Conservation (phyloP, 805 yeast genomes). For the Wickerhamomyces hampshirensis region DNA sequence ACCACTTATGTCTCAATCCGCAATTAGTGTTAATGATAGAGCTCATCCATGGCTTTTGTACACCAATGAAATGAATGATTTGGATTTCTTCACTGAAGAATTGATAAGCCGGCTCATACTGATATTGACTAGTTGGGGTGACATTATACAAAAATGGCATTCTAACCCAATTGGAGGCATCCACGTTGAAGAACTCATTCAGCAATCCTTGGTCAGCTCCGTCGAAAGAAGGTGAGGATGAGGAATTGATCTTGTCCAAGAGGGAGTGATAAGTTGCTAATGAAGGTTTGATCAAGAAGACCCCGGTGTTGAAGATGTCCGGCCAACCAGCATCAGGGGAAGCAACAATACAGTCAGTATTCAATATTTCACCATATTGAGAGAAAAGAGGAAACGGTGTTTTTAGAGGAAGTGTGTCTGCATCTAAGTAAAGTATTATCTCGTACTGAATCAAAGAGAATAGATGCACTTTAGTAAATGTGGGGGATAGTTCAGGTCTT, state of each 20-base stretch:
- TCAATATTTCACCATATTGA: constrained; percentile 14
- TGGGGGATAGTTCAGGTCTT: constrained; percentile 48
- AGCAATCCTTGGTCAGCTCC: constrained; percentile 87
- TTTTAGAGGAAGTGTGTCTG: constrained; percentile 51
- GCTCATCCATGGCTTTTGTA: constrained; percentile 49
- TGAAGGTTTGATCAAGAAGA: constrained; percentile 53
- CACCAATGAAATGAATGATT: constrained; percentile 65
- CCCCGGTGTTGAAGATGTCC: constrained; percentile 75
- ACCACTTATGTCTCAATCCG: constrained; percentile 21
- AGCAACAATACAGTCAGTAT: constrained; percentile 29
- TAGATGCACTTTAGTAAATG: constrained; percentile 45
- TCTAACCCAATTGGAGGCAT: constrained; percentile 48
- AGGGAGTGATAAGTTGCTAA: constrained; percentile 36
- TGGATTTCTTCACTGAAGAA: constrained; percentile 42
- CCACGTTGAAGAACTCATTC: constrained; percentile 53
- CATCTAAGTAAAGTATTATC: constrained; percentile 55
- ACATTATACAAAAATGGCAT: constrained; percentile 84
- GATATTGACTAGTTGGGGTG: constrained; percentile 64
- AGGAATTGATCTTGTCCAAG: constrained; percentile 19
- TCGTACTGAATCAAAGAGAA: constrained; percentile 43
- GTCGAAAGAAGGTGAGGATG: constrained; percentile 47
- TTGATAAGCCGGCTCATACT: constrained; percentile 65
- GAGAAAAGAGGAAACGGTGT: constrained; percentile 21
- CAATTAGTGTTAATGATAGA: too few relatives aligned
- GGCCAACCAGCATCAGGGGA: constrained; percentile 82